Evolutionary conservation across 2,329 filamentous ascomycete species (phyloP), one percentile per base, ranked within the genome.

Genomic region (Scedosporium apiospermum): DNA sequence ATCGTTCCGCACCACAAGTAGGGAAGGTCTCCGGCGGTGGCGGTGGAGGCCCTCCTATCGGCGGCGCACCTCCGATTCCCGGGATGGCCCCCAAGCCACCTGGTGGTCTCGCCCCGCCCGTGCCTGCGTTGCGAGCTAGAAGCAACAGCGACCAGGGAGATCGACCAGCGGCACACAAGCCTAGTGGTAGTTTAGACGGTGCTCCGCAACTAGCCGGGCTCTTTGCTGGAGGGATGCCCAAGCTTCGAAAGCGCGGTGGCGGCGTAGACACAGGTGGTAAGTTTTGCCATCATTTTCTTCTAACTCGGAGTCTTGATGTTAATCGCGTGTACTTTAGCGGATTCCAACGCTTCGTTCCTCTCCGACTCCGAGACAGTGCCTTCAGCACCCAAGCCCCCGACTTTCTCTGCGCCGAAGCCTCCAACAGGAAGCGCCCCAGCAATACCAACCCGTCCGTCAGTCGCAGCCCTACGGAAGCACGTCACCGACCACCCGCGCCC

Each of bases 181-280:
- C 64, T 4, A 63, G 51, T 21, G 62, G 64, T 12, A 66, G 65
- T 27, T 75, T 81, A 67, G 83, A 88, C 23, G 75, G 85, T 21
- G 85, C 90, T 58, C 91, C 92, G 10, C 93, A 97, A 72, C 75
- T 98, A 10, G 93, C 80, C 34, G 95, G 95, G 1, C 75, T 99
- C 27, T 96, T 99, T 71, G 91, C 90, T 1, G 93, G 91, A 42
- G 95, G 93, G 44, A 98, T 98, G 85, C 95, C 95, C 2, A 98
- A 97, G 77, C 74, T 99, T 70, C 90, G 90, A 73, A 97, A 96
- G 78, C 83, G 88, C 3, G 89, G 91, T 63, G 93, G 90, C 58
- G 89, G 89, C 46, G 80, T 93, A 64, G 83, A 91, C 74, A 93
- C 90, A 1, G 90, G 80, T 63, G 61, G 65, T 66, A 65, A 63